Base-by-base conservation (phyloP, 2,329 filamentous ascomycete genomes). In the Ascochyta rabiei region DNA sequence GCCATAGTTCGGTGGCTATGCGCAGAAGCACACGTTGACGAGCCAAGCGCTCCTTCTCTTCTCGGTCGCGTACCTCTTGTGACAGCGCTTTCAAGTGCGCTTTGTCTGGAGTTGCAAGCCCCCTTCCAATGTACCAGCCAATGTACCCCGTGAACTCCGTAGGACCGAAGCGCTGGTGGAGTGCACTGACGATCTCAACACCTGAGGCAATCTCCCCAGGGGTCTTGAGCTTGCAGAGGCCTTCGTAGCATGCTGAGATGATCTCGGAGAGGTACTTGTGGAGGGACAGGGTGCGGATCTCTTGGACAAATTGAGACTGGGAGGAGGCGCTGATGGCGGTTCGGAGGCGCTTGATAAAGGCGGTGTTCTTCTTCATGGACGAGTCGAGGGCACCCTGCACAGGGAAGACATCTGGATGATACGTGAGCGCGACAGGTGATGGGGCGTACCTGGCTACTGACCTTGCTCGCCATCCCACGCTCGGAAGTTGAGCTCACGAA, bases 241-340 rank as follows among this genome's bases (percentile, higher is more conserved):
- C 93, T 77, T 98, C 93, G 74, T 93, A 96, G 79, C 91, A 96
- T 57, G 93, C 93, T 19, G 93, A 93, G 67, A 97, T 92, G 64
- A 98, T 96, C 78, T 98, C 93, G 64, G 93, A 97, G 15, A 98
- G 86, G 76, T 98, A 98, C 75, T 96, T 97, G 82, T 93, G 91
- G 45, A 98, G 84, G 64, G 93, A 97, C 24, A 98, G 83, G 23
- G 91, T 90, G 67, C 89, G 88, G 67, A 96, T 93, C 73, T 98
- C 93, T 73, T 93, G 87, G 42, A 96, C 80, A 77, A 98, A 96
- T 55, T 91, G 95, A 63, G 85, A 81, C 49, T 93, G 86, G 50
- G 89, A 90, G 52, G 91, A 82, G 43, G 90, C 80, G 60, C 89
- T 93, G 60, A 98, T 88, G 56, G 91, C 90, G 54, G 93, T 97